Conservation (phyloP, 2,329 filamentous ascomycete genomes). For the Metarhizium sp. region DNA sequence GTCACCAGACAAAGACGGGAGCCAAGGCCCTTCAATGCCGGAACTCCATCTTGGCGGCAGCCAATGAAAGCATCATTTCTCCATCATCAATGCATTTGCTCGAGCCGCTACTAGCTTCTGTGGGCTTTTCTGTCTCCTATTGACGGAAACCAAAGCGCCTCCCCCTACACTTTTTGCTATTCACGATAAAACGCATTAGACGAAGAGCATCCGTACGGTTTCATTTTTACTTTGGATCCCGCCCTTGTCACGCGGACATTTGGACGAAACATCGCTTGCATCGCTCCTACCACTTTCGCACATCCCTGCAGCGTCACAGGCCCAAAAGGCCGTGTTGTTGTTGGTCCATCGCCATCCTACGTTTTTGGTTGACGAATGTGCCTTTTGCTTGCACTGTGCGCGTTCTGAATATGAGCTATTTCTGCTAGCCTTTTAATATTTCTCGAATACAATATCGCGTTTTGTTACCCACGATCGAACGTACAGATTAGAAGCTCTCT, state of each 20-base stretch:
- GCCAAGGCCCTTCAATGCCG: too few species aligned
- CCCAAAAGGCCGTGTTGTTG: not conserved
- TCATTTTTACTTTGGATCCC: not conserved
- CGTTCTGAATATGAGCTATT: conserved; percentile 16
- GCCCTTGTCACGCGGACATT: not conserved
- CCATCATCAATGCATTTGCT: conserved; percentile 2
- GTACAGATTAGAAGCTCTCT: not conserved
- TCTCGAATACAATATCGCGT: not conserved
- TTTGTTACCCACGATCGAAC: not conserved
- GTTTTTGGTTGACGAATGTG: not conserved
- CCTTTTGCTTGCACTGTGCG: not conserved
- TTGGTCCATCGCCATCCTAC: not conserved
- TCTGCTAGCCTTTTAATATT: conserved; percentile 10
- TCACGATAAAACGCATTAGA: not conserved
- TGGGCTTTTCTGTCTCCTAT: not conserved
- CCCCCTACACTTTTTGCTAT: not conserved
- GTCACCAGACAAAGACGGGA: not conserved
- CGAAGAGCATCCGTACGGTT: not conserved
- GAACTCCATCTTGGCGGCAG: not conserved
- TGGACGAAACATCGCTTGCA: not conserved
- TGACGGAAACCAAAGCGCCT: not conserved
- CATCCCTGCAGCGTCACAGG: not conserved
- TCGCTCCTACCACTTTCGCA: not conserved
- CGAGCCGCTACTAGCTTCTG: not conserved
- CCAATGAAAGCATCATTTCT: conserved; percentile 1